phyloP scores from a whole-genome alignment of 768 basidiomycete species.

The Mycena galericulata region DNA sequence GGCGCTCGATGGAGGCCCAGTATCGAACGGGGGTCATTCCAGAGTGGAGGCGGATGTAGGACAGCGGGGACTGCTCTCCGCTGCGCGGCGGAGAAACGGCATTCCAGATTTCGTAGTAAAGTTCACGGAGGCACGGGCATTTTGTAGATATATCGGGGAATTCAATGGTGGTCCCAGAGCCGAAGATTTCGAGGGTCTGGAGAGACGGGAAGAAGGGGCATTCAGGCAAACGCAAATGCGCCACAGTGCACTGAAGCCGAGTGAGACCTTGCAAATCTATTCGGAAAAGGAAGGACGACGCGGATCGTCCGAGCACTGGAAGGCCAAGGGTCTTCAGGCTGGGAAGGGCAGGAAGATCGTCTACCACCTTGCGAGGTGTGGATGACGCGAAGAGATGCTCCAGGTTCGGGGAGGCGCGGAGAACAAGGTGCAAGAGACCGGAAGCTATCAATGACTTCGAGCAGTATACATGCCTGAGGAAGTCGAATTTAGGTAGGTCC shows the following conservation, averaged over 20 bases:
- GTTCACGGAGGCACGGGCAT: slow-evolving; percentile 2
- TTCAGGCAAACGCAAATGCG: not conserved
- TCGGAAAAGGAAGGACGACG: not conserved
- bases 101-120: not conserved
- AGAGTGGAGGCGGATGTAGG: not conserved
- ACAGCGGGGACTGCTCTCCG: not conserved
- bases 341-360: not conserved
- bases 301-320: slow-evolving; percentile 9
- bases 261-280: not conserved
- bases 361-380: not conserved
- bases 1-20: not conserved
- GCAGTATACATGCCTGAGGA: not conserved
- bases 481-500: not conserved
- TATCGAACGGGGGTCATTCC: not conserved
- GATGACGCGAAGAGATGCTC: slow-evolving; percentile 1
- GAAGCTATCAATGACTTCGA: not conserved
- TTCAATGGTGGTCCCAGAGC: not conserved
- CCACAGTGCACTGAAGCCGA: not conserved
- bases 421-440: not conserved
- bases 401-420: slow-evolving; percentile 4
- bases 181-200: not conserved
- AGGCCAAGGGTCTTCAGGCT: slow-evolving; percentile 11
- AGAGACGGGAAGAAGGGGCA: not conserved
- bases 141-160: not conserved
- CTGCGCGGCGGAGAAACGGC: not conserved